Base-by-base conservation (phyloP, 768 basidiomycete species). In the Cystoderma amianthinum region DNA sequence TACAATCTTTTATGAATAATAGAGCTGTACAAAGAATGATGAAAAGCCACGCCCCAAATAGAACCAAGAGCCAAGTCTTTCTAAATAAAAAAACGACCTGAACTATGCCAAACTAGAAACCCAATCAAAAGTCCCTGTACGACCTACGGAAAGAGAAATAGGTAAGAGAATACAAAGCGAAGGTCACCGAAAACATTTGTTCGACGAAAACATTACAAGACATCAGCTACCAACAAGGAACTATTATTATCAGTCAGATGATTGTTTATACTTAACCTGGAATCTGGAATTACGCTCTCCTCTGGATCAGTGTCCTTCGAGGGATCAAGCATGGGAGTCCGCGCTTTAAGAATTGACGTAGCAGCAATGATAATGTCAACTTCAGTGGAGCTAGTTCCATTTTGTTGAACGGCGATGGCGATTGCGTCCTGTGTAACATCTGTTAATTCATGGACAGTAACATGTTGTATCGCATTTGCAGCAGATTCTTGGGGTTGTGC, bases 281-380 rank as follows among this genome's bases (percentile, higher is more conserved):
- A 28, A 28, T 28, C 25, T 7, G 25, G 25, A n/a, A 28, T 28
- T 7, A 28, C 25, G 25, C 25, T n/a, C 25, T 28, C 7, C 7
- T 28, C 25, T 7, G n/a, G 7, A n/a, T 28, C n/a, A n/a, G 7
- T 7, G 7, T 28, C 25, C 25, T 28, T n/a, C n/a, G 25, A 28
- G 25, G 25, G 25, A 28, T 28, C 55, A 17, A 48, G 48, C 6
- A 46, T 34, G 22, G 67, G 58, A 38, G 65, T 63, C 43, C 66
- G 62, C 21, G 67, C 61, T 52, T 66, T 71, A 18, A 74, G 59
- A 42, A 74, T 70, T 9, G 68, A 68, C 22, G 69, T 69, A 30
- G 86, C 85, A 2, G 85, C 80, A 52, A 84, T 79, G 52, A 89
- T 71, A 48, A 89, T 85, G 50, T 89, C 85, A 39, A 90, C 81